phyloP scores from a whole-genome alignment of 495 filamentous ascomycete genomes.

The Hyaloscypha hepaticicola region DNA sequence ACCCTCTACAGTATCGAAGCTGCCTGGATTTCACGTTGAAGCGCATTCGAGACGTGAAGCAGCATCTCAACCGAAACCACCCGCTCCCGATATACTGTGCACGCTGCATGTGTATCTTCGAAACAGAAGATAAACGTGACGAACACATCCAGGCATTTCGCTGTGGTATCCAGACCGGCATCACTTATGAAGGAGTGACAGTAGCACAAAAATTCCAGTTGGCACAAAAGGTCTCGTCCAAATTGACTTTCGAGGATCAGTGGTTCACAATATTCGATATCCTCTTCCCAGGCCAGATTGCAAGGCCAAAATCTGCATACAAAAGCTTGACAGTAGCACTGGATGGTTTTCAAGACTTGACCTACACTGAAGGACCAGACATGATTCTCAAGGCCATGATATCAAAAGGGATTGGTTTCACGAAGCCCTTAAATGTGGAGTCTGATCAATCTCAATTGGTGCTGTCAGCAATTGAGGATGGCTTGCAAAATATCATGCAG shows the following conservation, averaged over 20 bases:
- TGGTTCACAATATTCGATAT: conserved; percentile 11
- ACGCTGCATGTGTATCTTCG: conserved; percentile 5
- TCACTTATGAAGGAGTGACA: conserved; percentile 5
- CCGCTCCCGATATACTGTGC: conserved; percentile 10
- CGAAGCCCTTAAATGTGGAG: too few relatives aligned
- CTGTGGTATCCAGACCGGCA: background rate
- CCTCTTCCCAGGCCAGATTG: conserved; percentile 2
- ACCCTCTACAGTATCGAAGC: conserved; percentile 7
- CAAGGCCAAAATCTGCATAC: conserved; percentile 5
- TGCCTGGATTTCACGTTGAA: background rate
- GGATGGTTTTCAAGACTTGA: conserved; percentile 7
- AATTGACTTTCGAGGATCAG: conserved; percentile 4
- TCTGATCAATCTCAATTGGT: too few relatives aligned
- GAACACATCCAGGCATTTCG: background rate
- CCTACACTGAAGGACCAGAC: background rate
- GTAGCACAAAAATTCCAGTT: conserved; percentile 6
- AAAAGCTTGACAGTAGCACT: background rate
- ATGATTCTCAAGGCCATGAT: too few relatives aligned
- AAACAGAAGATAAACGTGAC: conserved; percentile 5
- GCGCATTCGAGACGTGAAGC: conserved; percentile 7
- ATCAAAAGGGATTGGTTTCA: too few relatives aligned
- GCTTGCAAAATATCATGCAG: too few relatives aligned
- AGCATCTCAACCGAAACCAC: background rate
- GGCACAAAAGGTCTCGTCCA: conserved; percentile 1
- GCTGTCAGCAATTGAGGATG: too few relatives aligned